A percentile compares a stretch with the other conserved stretches of the same genome.
Conservation (phyloP, 768 basidiomycete genomes). For the Neoboletus subvelutipes region DNA sequence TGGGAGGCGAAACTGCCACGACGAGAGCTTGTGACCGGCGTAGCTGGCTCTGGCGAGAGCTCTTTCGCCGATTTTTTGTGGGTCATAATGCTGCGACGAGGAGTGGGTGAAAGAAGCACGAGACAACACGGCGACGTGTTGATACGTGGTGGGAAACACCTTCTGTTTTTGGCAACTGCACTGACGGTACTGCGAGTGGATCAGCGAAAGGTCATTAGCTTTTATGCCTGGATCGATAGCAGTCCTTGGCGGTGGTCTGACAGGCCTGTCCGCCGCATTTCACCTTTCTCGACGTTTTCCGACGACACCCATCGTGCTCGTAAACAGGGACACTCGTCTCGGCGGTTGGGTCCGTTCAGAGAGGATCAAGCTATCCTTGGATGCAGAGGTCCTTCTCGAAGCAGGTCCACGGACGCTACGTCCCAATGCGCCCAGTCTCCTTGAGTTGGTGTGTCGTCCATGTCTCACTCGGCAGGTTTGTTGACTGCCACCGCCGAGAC, state of each 20-base stretch:
- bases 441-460: constrained; percentile 67
- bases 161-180: constrained; percentile 3
- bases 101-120: neutral
- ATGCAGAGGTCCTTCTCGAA: constrained; percentile 64
- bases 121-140: constrained; percentile 22
- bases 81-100: constrained; percentile 17
- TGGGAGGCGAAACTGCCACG: constrained; percentile 28
- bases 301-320: constrained; percentile 53
- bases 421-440: constrained; percentile 67
- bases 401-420: constrained; percentile 85
- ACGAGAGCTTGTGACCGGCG: constrained; percentile 19
- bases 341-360: constrained; percentile 89
- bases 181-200: neutral
- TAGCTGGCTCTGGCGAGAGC: constrained; percentile 10
- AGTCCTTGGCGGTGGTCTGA: constrained; percentile 77
- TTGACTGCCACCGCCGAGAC: constrained; percentile 18
- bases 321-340: constrained; percentile 62
- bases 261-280: constrained; percentile 80
- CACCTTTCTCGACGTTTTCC: constrained; percentile 71
- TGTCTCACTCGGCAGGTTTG: constrained; percentile 2
- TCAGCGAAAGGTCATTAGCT: no score
- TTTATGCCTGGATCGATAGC: constrained; percentile 44
- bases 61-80: constrained; percentile 18
- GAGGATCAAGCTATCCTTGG: constrained; percentile 42
- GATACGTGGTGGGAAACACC: constrained; percentile 18